Base-by-base conservation (phyloP, 345 rosid genomes). In the Leavenworthia alabamica region DNA sequence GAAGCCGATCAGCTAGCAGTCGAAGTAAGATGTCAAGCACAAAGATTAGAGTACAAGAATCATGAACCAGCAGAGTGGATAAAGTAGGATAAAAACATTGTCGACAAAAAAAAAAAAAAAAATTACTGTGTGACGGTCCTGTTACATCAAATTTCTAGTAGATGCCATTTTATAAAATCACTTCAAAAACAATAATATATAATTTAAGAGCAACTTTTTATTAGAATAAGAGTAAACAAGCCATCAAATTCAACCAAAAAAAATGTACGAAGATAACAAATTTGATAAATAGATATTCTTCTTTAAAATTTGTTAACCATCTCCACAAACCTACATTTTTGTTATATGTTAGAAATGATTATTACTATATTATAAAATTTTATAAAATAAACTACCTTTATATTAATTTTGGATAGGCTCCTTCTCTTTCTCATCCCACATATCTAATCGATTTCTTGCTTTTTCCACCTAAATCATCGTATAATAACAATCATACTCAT, bases 361-460 rank as follows among this genome's bases (percentile, higher is more conserved):
- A 22, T 26, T 20, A 23, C 3, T n/a, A 47, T n/a, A 13, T 11
- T 35, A 35, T 35, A 11, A 35, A 35, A 35, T 0, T 35, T 11
- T 11, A 35, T 12, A 4, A 35, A 11, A 4, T 11, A 35, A 35
- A 35, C 0, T 12, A 35, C 39, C 39, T 12, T 35, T 35, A 4
- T 35, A 12, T 35, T 47, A 47, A 6, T 20, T 71, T 3, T 28
- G 28, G 7, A 73, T 51, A 17, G 81, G 60, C 44, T 67, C 67
- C 24, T 75, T 81, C 48, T 67, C 64, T 20, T 75, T 81, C 24
- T 79, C 83, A 4, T 83, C 92, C 97, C 97, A 87, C 71, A 48
- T 77, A 39, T 78, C 84, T 73, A 87, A 72, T 3, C 90, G 77
- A 24, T 42, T 69, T 36, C 56, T 77, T 1, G 90, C 79, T 19